Base-by-base conservation (phyloP, 2,329 filamentous ascomycete species). In the Colletotrichum cereale region DNA sequence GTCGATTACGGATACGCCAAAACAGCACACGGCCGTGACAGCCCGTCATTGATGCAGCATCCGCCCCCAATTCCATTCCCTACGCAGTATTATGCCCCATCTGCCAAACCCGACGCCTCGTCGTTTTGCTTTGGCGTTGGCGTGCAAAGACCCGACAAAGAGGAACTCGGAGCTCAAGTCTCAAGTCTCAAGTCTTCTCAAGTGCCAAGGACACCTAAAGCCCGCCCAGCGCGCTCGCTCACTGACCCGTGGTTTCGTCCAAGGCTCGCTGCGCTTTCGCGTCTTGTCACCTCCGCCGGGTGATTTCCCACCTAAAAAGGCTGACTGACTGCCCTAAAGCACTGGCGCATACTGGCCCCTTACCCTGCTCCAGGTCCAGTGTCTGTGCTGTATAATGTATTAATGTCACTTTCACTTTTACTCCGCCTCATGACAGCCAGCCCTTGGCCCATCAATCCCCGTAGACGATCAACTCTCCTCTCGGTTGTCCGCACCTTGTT, bases 361-460 rank as follows among this genome's bases (percentile, higher is more conserved):
- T 38, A 40, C 55, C 14, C n/a, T 24, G 12, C 34, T 24, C 55
- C n/a, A n/a, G 31, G 2, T 10, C 40, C 40, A 11, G 42, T 24
- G 63, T 72, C 69, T 61, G 69, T 72, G 65, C 69, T 69, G 58
- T 60, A 69, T 69, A 24, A 47, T 69, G 58, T 60, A 69, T 69
- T 47, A 47, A 47, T 24, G 44, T 4, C 21, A 44, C 42, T 44
- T 66, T 64, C 53, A 55, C 68, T 60, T 71, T 62, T 40, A 42
- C 66, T 72, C 48, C 61, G 61, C 70, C 70, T 47, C 66, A 55
- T 72, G 70, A 72, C 70, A 72, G 66, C 66, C 61, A 62, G 61
- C 61, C 61, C n/a, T 60, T 29, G 38, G 50, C 48, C 53, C 52
- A 64, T 68, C 57, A 47, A 61, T 61, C 40, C 58, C 47, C 48